Conservation (phyloP, 768 basidiomycete species). For the Mycena haematopus region DNA sequence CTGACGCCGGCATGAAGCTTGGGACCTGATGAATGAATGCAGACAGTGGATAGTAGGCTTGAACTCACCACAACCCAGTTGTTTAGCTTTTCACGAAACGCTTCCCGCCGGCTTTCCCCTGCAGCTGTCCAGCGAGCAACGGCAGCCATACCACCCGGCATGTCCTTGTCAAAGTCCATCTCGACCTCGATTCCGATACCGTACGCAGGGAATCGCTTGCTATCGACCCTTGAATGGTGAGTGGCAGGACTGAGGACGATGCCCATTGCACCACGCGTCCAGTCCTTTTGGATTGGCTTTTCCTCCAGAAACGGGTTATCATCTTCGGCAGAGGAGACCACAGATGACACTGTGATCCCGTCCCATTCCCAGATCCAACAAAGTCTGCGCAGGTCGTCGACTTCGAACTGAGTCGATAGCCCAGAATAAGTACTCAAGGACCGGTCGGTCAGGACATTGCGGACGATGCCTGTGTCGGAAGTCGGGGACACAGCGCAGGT, state of each 20-base stretch:
- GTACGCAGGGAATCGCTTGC: conserved; percentile 78
- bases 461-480: conserved; percentile 75
- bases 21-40: conserved; percentile 14
- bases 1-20: conserved; percentile 58
- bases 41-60: not conserved
- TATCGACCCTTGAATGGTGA: conserved; percentile 69
- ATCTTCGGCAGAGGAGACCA: conserved; percentile 48
- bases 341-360: conserved; percentile 46
- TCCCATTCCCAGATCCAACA: conserved; percentile 96
- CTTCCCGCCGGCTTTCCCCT: conserved; percentile 62
- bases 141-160: conserved; percentile 85
- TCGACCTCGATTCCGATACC: conserved; percentile 89
- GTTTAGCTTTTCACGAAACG: conserved; percentile 65
- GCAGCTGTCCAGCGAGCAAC: conserved; percentile 87
- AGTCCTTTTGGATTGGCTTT: conserved; percentile 58
- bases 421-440: conserved; percentile 75
- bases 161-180: conserved; percentile 81
- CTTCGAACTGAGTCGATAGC: conserved; percentile 63
- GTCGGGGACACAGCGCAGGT: conserved; percentile 81
- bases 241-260: conserved; percentile 75
- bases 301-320: conserved; percentile 75
- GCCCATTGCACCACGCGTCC: conserved; percentile 84
- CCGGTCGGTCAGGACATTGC: conserved; percentile 80
- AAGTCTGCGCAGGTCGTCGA: conserved; percentile 75
- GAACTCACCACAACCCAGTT: conserved; percentile 66